Percentiles rank a stretch among this genome's conserved stretches.
These are phyloP conservation scores for Aspergillus persii DNA, from an alignment of 2,329 filamentous ascomycete genomes.

Conservation along the genomic window DNA sequence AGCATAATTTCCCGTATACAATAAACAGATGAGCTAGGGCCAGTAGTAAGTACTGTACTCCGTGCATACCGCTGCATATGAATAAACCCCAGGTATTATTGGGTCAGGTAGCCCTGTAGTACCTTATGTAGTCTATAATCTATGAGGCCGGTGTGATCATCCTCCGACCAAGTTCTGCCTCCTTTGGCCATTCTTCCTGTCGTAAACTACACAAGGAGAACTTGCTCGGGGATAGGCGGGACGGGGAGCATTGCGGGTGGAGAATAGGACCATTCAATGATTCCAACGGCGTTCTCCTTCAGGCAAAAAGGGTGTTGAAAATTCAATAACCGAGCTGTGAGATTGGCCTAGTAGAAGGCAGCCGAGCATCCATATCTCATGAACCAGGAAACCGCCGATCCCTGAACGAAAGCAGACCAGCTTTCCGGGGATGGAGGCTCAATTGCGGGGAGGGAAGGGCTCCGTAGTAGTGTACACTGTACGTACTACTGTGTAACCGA, in stretches of 20 bases:
- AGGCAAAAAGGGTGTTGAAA: not conserved
- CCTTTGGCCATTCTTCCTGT: not conserved
- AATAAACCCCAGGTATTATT: not conserved
- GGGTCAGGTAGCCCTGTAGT: not conserved
- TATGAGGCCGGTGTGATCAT: not conserved
- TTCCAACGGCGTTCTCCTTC: not conserved
- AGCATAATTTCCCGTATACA: constrained; percentile 17
- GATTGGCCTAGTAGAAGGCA: not conserved
- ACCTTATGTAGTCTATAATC: not conserved
- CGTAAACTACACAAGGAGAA: too few relatives aligned
- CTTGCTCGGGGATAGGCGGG: not conserved
- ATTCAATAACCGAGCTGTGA: not conserved
- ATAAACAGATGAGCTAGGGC: not conserved
- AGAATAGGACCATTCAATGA: not conserved
- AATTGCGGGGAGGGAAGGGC: constrained; percentile 10
- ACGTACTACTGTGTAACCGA: constrained; percentile 5
- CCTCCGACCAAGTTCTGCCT: not conserved
- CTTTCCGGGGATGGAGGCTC: constrained; percentile 16
- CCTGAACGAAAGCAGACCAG: constrained; percentile 2
- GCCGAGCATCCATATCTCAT: constrained; percentile 1
- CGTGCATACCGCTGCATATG: not conserved
- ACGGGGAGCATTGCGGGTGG: not conserved
- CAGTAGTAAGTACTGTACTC: not conserved
- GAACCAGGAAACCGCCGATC: constrained; percentile 13
- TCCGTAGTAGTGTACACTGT: not conserved